phyloP scores from a whole-genome alignment of 441 rosid genomes.

The Arabidopsis lyrata region DNA sequence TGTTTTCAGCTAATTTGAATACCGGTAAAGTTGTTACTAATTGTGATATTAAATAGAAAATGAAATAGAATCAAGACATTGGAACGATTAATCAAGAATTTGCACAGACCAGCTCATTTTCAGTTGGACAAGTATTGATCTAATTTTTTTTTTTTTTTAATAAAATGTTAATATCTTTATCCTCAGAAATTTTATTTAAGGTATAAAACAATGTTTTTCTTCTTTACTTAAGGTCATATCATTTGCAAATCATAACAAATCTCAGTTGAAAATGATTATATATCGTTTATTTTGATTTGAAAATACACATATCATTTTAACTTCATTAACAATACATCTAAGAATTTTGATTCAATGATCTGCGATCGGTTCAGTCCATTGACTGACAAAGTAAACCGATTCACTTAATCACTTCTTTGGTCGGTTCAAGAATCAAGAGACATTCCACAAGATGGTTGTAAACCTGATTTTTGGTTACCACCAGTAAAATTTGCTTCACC shows the following conservation, averaged over 20 bases:
- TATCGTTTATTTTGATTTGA: neutral
- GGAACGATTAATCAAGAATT: conserved; percentile 10
- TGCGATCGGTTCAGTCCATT: no score
- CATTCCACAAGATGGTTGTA: no score
- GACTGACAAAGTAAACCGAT: no score
- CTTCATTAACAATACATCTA: neutral
- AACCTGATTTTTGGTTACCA: no score
- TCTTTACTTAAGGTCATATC: conserved; percentile 1
- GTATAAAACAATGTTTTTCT: neutral
- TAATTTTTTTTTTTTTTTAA: neutral
- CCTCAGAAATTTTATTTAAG: neutral
- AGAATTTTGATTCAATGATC: neutral
- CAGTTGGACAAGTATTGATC: neutral
- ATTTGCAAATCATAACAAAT: neutral
- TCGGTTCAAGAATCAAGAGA: no score
- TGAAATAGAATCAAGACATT: neutral
- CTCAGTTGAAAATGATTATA: neutral
- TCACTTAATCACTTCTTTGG: no score
- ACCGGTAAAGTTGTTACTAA: neutral
- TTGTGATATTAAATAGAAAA: neutral
- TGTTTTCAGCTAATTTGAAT: neutral
- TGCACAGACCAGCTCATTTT: conserved; percentile 6
- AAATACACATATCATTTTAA: neutral
- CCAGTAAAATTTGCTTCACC: no score
- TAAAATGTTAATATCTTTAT: no score